Base-by-base conservation (phyloP, 1,284 basidiomycete species). In the Tilletia setariae region DNA sequence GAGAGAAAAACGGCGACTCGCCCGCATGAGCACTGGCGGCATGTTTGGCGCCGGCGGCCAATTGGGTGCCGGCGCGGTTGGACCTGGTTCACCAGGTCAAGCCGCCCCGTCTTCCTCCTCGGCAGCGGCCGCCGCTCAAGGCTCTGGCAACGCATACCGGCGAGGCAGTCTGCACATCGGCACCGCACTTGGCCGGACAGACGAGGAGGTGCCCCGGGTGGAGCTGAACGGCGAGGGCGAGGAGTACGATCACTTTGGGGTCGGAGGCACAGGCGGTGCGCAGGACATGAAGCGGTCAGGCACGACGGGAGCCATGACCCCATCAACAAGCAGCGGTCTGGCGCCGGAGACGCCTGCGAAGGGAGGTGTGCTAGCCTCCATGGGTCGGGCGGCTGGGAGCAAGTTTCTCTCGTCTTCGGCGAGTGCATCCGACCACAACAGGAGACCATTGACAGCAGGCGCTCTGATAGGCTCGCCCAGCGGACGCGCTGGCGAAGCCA, bases 21-120 rank as follows among this genome's bases (percentile, higher is more conserved):
- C 70, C 49, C 67, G 77, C 21, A 75, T 79, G 75, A 76, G 76
- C 68, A 76, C 74, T 28, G 75, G 75, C 21, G 74, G 67, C n/a
- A 76, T 78, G 71, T 62, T 51, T 25, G 65, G 49, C 3, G 21
- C 25, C 6, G 47, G 49, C n/a, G 25, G 51, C 2, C 25, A 30
- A 40, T 49, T 23, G 15, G 44, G 44, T 44, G 23, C 65, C 13
- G 40, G 40, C 44, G 35, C n/a, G 30, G 25, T 35, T 42, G 62
- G 32, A 6, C 62, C 43, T 3, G 35, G 15, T 11, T 40, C 35
- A 40, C 35, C 35, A 11, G 35, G 35, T 40, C 35, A 40, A 40
- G 6, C 35, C 11, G 35, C 35, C 11, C 4, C 35, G 6, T 40
- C 35, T 40, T 40, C 35, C 6, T 40, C 35, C 35, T 40, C 35